Conservation (phyloP, 352 stramenopile genomes). For the Globisporangium iwayamae region DNA sequence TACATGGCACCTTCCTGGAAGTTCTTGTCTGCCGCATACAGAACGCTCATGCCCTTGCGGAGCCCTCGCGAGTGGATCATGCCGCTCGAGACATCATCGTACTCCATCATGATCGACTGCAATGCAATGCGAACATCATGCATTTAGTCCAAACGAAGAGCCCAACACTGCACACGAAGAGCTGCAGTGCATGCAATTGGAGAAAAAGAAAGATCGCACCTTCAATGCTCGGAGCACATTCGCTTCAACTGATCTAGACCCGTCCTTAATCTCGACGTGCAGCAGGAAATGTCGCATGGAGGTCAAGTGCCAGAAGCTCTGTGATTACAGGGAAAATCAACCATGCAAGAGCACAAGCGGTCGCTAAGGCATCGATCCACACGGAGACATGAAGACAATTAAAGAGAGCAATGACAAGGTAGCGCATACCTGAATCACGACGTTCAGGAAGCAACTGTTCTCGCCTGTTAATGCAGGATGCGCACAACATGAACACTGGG, state of each 20-base stretch:
- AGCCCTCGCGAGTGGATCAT: conserved; percentile 73
- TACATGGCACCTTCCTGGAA: conserved; percentile 88
- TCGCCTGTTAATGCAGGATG: conserved; percentile 42
- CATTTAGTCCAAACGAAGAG: background rate
- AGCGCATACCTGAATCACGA: conserved; percentile 61
- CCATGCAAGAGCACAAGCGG: background rate
- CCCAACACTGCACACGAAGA: background rate
- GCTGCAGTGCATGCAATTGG: background rate
- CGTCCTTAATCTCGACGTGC: conserved; percentile 84
- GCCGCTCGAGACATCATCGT: conserved; percentile 79
- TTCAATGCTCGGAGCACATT: conserved; percentile 78
- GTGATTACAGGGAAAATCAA: background rate
- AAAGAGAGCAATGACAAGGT: background rate
- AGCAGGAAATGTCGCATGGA: conserved; percentile 84
- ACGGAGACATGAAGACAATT: background rate
- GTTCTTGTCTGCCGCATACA: conserved; percentile 83
- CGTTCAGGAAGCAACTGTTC: conserved; percentile 91
- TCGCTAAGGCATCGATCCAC: background rate
- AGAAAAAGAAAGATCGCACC: conserved; percentile 12
- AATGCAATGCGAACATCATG: background rate
- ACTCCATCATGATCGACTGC: conserved; percentile 75
- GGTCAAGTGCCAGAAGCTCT: conserved; percentile 90
- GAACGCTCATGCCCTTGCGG: conserved; percentile 76
- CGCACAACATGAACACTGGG: background rate
- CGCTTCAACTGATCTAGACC: conserved; percentile 55